A percentile compares a stretch with the other conserved stretches of the same genome.
Conservation (phyloP, 2,329 filamentous ascomycete genomes). For the Fusarium pseudocircinatum region DNA sequence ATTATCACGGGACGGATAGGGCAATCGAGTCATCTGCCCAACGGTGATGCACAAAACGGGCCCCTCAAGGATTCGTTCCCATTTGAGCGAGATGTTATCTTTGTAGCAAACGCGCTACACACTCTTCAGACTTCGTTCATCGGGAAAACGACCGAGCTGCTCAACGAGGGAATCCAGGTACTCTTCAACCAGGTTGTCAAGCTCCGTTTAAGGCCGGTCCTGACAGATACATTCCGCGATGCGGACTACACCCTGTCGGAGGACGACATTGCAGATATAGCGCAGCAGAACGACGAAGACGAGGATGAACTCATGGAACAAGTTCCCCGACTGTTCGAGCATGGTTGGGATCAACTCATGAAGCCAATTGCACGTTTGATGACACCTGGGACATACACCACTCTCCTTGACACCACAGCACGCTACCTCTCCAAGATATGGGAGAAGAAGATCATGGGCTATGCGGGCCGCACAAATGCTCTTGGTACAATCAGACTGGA, state of each 20-base stretch:
- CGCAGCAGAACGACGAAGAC: constrained; percentile 62
- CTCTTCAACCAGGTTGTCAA: constrained; percentile 90
- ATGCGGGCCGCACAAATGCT: constrained; percentile 80
- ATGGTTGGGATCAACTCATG: constrained; percentile 86
- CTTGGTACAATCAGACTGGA: constrained; percentile 86
- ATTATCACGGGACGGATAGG: constrained; percentile 78
- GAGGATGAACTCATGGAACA: constrained; percentile 68
- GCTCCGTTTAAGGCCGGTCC: constrained; percentile 81
- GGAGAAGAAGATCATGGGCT: constrained; percentile 87
- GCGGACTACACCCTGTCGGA: constrained; percentile 81
- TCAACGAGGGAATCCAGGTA: constrained; percentile 85
- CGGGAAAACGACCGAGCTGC: constrained; percentile 80
- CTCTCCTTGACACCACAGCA: constrained; percentile 78
- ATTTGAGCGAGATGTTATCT: constrained; percentile 77
- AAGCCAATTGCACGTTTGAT: constrained; percentile 86
- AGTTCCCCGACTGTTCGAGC: constrained; percentile 82
- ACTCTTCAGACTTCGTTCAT: constrained; percentile 77
- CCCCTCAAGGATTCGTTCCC: constrained; percentile 76
- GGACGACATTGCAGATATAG: constrained; percentile 67
- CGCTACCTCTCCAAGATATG: constrained; percentile 79
- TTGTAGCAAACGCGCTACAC: constrained; percentile 74
- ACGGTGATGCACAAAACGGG: constrained; percentile 51
- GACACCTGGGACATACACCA: constrained; percentile 78
- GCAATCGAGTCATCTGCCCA: constrained; percentile 50
- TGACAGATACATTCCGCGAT: constrained; percentile 91